Evolutionary conservation across 352 stramenopile genomes (phyloP).

Genomic region (Pythium catenulatum): DNA sequence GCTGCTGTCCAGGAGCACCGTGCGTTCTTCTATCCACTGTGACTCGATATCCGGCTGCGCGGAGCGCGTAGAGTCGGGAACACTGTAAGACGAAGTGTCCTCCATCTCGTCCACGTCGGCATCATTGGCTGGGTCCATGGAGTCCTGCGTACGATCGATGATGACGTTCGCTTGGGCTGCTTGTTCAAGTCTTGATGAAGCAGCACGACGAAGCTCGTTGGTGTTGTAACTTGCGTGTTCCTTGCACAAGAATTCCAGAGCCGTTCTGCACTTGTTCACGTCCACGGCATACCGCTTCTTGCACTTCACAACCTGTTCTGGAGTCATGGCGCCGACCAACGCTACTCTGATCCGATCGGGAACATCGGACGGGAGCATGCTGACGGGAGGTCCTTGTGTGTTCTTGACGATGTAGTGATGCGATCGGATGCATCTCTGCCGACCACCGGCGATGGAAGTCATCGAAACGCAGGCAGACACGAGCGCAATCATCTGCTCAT

Average conservation of each 20-base stretch:
- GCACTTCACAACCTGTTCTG: neutral
- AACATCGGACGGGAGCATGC: neutral
- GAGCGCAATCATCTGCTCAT: conserved; percentile 8
- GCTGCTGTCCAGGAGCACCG: neutral
- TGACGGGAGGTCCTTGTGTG: neutral
- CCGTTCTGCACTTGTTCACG: neutral
- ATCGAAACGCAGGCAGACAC: neutral
- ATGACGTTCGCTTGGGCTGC: neutral
- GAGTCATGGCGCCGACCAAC: neutral
- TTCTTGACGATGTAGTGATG: conserved; percentile 27
- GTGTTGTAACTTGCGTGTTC: neutral
- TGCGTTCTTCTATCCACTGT: neutral
- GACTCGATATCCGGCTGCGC: neutral
- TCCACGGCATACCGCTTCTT: neutral
- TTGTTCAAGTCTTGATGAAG: neutral
- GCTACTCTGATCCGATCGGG: neutral
- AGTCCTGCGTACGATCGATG: neutral
- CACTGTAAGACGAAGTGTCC: neutral
- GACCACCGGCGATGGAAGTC: neutral
- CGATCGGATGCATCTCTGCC: conserved; percentile 1
- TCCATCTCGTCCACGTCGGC: neutral
- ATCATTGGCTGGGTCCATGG: neutral
- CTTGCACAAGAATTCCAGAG: neutral
- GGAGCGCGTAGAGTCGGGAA: neutral
- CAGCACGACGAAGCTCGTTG: neutral